phyloP scores from a whole-genome alignment of 208 protist species.

The Leptomonas seymouri region DNA sequence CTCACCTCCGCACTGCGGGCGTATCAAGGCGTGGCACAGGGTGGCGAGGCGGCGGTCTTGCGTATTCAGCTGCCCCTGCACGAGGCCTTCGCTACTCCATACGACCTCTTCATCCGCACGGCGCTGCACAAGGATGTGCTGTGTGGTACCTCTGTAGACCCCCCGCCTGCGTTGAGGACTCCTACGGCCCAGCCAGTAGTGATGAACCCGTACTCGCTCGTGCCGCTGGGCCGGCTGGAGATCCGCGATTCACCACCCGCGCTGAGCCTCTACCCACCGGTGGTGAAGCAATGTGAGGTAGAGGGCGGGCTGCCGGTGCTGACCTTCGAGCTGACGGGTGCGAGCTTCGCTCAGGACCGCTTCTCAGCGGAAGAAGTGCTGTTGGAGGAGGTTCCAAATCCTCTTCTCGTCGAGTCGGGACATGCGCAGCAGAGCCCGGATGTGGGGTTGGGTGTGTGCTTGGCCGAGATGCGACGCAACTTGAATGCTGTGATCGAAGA shows the following conservation, averaged over 20 bases:
- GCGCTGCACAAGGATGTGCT: constrained; percentile 85
- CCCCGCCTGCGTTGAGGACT: constrained; percentile 13
- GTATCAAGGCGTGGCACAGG: constrained; percentile 54
- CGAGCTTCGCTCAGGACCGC: constrained; percentile 31
- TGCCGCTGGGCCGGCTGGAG: constrained; percentile 66
- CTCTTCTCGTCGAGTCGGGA: constrained; percentile 22
- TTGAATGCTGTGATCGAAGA: constrained; percentile 39
- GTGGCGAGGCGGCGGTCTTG: constrained; percentile 52
- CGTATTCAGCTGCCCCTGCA: constrained; percentile 63
- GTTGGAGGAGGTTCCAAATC: constrained; percentile 80
- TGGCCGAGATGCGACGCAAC: constrained; percentile 52
- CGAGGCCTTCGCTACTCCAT: constrained; percentile 56
- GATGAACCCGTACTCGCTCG: constrained; percentile 53
- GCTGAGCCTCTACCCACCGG: constrained; percentile 42
- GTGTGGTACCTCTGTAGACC: constrained; percentile 65
- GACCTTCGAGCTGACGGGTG: constrained; percentile 61
- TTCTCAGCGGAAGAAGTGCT: constrained; percentile 42
- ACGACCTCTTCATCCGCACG: constrained; percentile 72
- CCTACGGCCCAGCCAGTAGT: constrained; percentile 21
- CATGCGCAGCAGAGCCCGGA: constrained; percentile 1
- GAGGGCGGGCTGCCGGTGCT: constrained; percentile 78
- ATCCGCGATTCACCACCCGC: constrained; percentile 60
- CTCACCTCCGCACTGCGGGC: constrained; percentile 42
- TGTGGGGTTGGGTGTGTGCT: constrained; percentile 74
- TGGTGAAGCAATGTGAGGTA: constrained; percentile 88